Base-by-base conservation (phyloP, 257 asterid genomes). In the Plantago ovata region DNA sequence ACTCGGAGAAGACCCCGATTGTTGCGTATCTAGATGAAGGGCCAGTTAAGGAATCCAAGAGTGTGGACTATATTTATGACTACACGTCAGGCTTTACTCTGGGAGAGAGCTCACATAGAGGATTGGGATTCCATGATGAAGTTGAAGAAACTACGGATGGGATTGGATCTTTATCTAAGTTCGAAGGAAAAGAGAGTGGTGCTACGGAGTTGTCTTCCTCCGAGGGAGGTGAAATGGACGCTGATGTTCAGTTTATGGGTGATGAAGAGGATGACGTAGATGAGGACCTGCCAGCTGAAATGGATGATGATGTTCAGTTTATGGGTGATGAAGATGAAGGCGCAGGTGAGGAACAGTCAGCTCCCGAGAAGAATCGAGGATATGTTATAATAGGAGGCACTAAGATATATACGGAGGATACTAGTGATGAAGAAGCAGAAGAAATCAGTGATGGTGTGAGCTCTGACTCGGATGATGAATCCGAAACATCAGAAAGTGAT, bases 381-480 rank as follows among this genome's bases (percentile, higher is more conserved):
- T 92, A 74, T 74, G 50, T 92, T 68, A 19, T 84, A 33, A 80
- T 92, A 36, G 98, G 95, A 18, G 96, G 96, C 32, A 44, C 79
- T 65, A 88, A 75, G 64, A 82, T 92, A 73, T 89, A 92, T 66
- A 88, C 95, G 1, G 81, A 63, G 32, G 98, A 92, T 69, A 72
- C 56, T 13, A 58, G 75, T 51, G 94, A 87, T 13, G 81, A 66
- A 14, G 74, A 76, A 53, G 77, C 49, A 11, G 68, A 75, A 57
- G 84, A 64, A 53, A 44, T 58, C 43, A 52, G 71, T 63, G 88
- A 82, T 55, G 87, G 75, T 50, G 90, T 75, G 55, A 70, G 71
- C 62, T 74, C 83, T 3, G 82, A 24, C 32, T 67, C 85, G 7
- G 89, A 71, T 49, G 89, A 78, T 68, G 66, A 82, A 55, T 62